A percentile compares a stretch with the other conserved stretches of the same genome.
phyloP scores from a whole-genome alignment of 2,329 filamentous ascomycete genomes.

The Nothophoma quercina region DNA sequence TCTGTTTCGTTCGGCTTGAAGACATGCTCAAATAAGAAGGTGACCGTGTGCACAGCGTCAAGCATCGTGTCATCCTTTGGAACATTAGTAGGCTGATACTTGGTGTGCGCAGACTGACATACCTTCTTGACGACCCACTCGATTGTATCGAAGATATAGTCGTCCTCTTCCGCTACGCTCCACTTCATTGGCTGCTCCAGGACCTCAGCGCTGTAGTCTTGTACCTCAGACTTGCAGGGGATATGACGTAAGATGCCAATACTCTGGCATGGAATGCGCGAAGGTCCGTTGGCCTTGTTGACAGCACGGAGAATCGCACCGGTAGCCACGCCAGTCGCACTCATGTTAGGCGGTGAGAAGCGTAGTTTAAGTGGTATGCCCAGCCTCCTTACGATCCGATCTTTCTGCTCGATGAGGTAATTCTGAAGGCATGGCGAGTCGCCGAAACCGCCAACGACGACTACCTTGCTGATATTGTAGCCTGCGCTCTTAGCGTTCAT shows the following conservation, averaged over 20 bases:
- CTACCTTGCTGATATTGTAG: slow-evolving; percentile 13
- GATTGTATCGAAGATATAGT: slow-evolving; percentile 19
- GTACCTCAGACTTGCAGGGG: background rate
- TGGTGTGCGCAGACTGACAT: no score
- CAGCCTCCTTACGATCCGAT: background rate
- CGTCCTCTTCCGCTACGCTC: background rate
- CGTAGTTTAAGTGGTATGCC: background rate
- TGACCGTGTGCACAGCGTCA: background rate
- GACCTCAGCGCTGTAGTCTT: slow-evolving; percentile 1
- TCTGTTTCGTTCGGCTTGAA: background rate
- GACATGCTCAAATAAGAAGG: slow-evolving; percentile 1
- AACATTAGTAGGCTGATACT: no score
- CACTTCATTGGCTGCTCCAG: background rate
- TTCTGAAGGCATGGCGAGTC: slow-evolving; percentile 20
- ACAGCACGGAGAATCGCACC: slow-evolving; percentile 23
- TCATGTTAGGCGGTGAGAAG: background rate
- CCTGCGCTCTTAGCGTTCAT: background rate
- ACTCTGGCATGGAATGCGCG: slow-evolving; percentile 15
- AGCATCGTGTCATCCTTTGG: background rate
- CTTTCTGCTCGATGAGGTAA: slow-evolving; percentile 3
- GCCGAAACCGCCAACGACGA: slow-evolving; percentile 23
- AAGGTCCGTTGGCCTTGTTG: slow-evolving; percentile 21
- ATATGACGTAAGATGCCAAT: slow-evolving; percentile 21
- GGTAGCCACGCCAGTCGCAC: slow-evolving; percentile 24
- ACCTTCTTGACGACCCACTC: slow-evolving; percentile 27